Percentiles rank a stretch among this genome's conserved stretches.
Conservation (phyloP, 1,139 yeast genomes). For the Blastobotrys indianensis region DNA sequence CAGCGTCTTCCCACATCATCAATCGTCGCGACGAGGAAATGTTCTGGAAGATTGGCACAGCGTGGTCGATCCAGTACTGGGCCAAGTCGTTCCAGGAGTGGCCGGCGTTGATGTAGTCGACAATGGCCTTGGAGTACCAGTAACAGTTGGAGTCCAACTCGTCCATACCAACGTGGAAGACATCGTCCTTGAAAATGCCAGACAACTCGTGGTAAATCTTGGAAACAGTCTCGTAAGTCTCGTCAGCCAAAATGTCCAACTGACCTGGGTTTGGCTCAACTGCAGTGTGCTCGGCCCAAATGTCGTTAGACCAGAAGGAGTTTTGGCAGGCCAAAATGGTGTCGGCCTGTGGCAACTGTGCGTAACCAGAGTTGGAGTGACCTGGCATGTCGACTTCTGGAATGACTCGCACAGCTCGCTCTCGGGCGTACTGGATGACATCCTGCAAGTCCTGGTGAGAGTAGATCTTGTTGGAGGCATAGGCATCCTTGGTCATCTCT, state of each 20-base stretch:
- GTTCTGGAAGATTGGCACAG: constrained; percentile 36
- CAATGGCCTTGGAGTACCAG: constrained; percentile 31
- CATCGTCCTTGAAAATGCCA: constrained; percentile 36
- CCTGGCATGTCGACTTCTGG: constrained; percentile 50
- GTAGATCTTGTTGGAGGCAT: constrained; percentile 36
- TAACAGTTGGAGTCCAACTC: constrained; percentile 40
- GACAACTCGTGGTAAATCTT: constrained; percentile 39
- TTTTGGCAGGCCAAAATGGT: constrained; percentile 37
- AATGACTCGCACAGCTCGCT: constrained; percentile 41
- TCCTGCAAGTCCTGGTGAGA: constrained; percentile 34
- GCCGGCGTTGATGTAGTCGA: constrained; percentile 32
- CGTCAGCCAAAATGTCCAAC: constrained; percentile 37
- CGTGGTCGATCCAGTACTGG: constrained; percentile 39
- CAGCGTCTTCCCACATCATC: constrained; percentile 47
- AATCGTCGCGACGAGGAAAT: constrained; percentile 36
- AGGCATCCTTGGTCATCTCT: constrained; percentile 42
- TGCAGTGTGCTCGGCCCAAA: constrained; percentile 34
- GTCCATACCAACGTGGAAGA: constrained; percentile 46
- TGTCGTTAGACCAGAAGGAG: constrained; percentile 30
- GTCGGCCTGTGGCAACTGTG: constrained; percentile 35
- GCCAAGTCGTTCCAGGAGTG: constrained; percentile 34
- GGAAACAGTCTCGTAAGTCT: constrained; percentile 37
- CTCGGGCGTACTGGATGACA: constrained; percentile 37
- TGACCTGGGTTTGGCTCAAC: constrained; percentile 40
- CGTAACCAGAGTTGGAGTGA: constrained; percentile 45